Conservation (phyloP, 164 flowering plant genomes). For the Magnolia changhungtana region DNA sequence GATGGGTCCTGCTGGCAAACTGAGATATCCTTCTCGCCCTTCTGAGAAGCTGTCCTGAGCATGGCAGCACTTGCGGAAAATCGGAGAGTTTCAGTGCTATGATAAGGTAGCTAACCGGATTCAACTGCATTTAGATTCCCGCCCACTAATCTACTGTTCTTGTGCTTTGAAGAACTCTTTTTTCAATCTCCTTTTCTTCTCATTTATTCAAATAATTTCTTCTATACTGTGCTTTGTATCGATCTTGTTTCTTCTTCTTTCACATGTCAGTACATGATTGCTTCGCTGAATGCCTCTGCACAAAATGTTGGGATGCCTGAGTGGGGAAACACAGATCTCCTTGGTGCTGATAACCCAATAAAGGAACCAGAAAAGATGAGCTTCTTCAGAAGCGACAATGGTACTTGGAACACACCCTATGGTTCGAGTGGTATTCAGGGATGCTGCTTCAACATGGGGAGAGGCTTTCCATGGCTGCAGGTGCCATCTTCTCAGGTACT, state of each 20-base stretch:
- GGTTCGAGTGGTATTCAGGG: constrained; percentile 70
- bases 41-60: constrained; percentile 34
- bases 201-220: background rate
- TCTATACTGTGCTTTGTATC: background rate
- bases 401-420: constrained; percentile 55
- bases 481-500: constrained; percentile 44
- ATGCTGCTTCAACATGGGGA: constrained; percentile 68
- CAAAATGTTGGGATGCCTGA: constrained; percentile 41
- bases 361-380: constrained; percentile 40
- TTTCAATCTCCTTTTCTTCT: background rate
- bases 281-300: constrained; percentile 55
- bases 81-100: constrained; percentile 77
- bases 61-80: constrained; percentile 34
- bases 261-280: constrained; percentile 56
- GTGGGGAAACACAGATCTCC: constrained; percentile 59
- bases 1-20: constrained; percentile 79
- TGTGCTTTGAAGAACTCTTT: background rate
- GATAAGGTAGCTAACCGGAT: constrained; percentile 48
- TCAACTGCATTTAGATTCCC: background rate
- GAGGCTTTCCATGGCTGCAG: constrained; percentile 47
- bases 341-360: constrained; percentile 35
- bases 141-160: background rate
- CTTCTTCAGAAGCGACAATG: constrained; percentile 40
- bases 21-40: constrained; percentile 65
- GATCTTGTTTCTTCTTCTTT: background rate